These are phyloP conservation scores for Marasmius tenuissimus DNA, from an alignment of 1,284 basidiomycete species.

Conservation along the genomic window DNA sequence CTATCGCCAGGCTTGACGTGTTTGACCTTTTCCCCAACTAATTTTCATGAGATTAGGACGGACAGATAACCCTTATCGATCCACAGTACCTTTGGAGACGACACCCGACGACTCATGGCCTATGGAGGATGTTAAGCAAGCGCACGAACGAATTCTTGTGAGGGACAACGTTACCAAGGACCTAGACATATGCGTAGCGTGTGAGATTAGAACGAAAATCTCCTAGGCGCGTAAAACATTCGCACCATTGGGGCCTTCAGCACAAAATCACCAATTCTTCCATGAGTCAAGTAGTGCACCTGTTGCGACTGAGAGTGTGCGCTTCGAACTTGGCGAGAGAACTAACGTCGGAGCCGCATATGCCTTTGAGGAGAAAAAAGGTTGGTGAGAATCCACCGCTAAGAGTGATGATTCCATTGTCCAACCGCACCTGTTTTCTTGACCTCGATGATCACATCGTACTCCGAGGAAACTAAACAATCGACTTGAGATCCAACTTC, in stretches of 20 bases:
- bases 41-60: background rate
- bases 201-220: slow-evolving; percentile 3
- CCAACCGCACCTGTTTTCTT: slow-evolving; percentile 79
- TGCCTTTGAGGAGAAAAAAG: slow-evolving; percentile 48
- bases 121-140: background rate
- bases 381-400: slow-evolving; percentile 8
- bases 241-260: slow-evolving; percentile 77
- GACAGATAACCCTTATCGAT: background rate
- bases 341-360: slow-evolving; percentile 85
- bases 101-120: slow-evolving; percentile 60
- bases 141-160: background rate
- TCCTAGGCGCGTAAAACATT: background rate
- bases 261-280: slow-evolving; percentile 78
- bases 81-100: slow-evolving; percentile 45
- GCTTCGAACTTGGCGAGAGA: background rate
- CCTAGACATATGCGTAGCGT: slow-evolving; percentile 25
- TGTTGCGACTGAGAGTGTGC: slow-evolving; percentile 25
- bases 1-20: slow-evolving; percentile 80
- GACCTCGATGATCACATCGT: slow-evolving; percentile 85
- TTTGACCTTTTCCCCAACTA: slow-evolving; percentile 73
- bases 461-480: slow-evolving; percentile 57
- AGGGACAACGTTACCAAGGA: slow-evolving; percentile 34
- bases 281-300: slow-evolving; percentile 77
- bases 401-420: background rate
- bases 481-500: slow-evolving; percentile 1